Percentiles rank a stretch among this genome's conserved stretches.
phyloP scores from a whole-genome alignment of 139 green algal species.

The Zygnema cylindricum region DNA sequence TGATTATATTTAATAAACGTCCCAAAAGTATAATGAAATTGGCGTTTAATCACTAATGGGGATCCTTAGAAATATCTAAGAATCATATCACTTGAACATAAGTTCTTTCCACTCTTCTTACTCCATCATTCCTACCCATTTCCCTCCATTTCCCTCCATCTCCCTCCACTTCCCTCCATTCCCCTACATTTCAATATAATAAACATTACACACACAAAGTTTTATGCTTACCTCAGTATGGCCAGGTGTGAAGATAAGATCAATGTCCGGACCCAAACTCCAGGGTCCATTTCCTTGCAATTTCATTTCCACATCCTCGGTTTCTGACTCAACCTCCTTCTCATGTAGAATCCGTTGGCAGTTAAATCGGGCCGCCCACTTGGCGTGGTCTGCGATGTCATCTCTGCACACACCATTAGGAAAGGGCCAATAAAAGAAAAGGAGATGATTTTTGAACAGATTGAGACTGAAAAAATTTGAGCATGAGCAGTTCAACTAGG shows the following conservation, averaged over 20 bases:
- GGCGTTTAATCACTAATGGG: too few species aligned
- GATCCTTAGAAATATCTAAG: too few species aligned
- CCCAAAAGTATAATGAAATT: too few species aligned
- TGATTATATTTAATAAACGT: too few species aligned
- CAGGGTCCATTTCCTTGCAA: constrained; percentile 45
- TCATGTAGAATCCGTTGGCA: constrained; percentile 45
- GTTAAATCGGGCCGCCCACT: constrained; percentile 38
- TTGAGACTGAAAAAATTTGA: too few species aligned
- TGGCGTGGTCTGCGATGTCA: constrained; percentile 53
- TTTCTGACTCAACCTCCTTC: constrained; percentile 28
- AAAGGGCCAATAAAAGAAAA: too few species aligned
- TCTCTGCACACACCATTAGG: constrained; percentile 27
- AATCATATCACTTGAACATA: too few species aligned
- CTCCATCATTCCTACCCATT: neutral
- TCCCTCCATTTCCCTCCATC: neutral
- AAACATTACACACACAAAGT: neutral
- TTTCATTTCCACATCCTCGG: constrained; percentile 30
- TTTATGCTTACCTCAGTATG: constrained; percentile 43
- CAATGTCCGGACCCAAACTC: constrained; percentile 27
- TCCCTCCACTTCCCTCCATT: neutral
- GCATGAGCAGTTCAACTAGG: too few species aligned
- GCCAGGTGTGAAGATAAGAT: constrained; percentile 45
- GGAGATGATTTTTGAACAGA: too few species aligned
- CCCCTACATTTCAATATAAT: neutral
- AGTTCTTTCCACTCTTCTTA: neutral